Conservation (phyloP, 805 yeast genomes). For the Cyberlindnera samutprakarnensis region DNA sequence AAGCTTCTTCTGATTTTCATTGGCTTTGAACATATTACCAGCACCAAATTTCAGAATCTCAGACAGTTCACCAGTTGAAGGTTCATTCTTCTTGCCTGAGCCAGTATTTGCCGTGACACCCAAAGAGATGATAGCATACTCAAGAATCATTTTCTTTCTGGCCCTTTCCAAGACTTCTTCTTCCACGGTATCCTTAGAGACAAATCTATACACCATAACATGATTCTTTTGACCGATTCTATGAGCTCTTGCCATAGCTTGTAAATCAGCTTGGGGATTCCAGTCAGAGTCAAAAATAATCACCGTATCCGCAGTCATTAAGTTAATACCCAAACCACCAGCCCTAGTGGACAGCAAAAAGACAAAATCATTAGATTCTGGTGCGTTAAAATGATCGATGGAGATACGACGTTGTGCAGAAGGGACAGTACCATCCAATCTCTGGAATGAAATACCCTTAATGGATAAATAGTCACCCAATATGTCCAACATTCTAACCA, state of each 20-base stretch:
- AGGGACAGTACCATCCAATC: slow-evolving; percentile 95
- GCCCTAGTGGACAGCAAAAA: slow-evolving; percentile 92
- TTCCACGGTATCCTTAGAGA: slow-evolving; percentile 96
- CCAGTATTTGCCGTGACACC: slow-evolving; percentile 76
- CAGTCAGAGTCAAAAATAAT: slow-evolving; percentile 97
- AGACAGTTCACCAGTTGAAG: slow-evolving; percentile 75
- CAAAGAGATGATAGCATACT: slow-evolving; percentile 92
- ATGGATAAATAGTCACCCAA: slow-evolving; percentile 87
- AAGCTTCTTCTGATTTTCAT: slow-evolving; percentile 88
- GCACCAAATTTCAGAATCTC: slow-evolving; percentile 98
- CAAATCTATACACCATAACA: slow-evolving; percentile 94
- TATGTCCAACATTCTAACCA: slow-evolving; percentile 95
- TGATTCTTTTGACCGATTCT: slow-evolving; percentile 99
- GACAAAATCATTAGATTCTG: slow-evolving; percentile 85
- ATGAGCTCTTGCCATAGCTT: slow-evolving; percentile 99
- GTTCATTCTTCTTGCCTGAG: slow-evolving; percentile 51
- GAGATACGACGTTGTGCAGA: slow-evolving; percentile 90
- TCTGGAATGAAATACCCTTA: slow-evolving; percentile 81
- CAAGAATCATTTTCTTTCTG: slow-evolving; percentile 95
- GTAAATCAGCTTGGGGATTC: slow-evolving; percentile 99
- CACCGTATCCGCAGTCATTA: slow-evolving; percentile 99
- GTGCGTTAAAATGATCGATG: slow-evolving; percentile 94
- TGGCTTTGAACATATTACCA: slow-evolving; percentile 95
- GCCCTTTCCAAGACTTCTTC: slow-evolving; percentile 97
- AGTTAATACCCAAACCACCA: slow-evolving; percentile 96